Conservation (phyloP, 2,329 filamentous ascomycete genomes). For the Alternaria angustiovoidea region DNA sequence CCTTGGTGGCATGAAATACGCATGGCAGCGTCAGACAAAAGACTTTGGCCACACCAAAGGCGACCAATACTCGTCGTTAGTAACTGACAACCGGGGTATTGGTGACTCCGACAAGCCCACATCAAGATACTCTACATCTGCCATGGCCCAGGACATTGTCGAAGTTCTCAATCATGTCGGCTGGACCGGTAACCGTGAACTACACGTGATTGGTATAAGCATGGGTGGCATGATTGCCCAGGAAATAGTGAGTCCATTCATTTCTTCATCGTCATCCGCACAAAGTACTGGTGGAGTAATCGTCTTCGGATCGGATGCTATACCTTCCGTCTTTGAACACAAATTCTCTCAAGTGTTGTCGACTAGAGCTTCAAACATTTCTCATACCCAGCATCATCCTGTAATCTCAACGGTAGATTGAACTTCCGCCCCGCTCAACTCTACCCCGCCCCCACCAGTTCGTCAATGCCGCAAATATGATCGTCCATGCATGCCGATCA, state of each 20-base stretch:
- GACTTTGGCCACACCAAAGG: constrained; percentile 78
- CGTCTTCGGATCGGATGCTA: constrained; percentile 30
- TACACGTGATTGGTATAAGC: constrained; percentile 79
- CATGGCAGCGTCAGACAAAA: constrained; percentile 85
- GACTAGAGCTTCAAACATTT: constrained; percentile 27
- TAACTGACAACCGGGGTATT: constrained; percentile 87
- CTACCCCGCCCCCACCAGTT: constrained; percentile 25
- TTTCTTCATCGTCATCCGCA: not conserved
- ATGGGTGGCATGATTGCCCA: constrained; percentile 95
- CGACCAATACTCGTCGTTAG: constrained; percentile 73
- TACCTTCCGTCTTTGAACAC: constrained; percentile 32
- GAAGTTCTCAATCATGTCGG: constrained; percentile 74
- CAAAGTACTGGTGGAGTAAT: not conserved
- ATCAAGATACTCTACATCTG: constrained; percentile 77
- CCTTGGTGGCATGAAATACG: constrained; percentile 71
- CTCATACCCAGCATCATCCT: constrained; percentile 33
- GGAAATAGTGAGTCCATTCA: constrained; percentile 66
- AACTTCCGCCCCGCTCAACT: constrained; percentile 20
- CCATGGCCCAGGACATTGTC: constrained; percentile 81
- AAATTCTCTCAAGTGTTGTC: constrained; percentile 16
- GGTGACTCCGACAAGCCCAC: constrained; percentile 81
- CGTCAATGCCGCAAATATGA: not conserved
- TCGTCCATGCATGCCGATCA: constrained; percentile 1
- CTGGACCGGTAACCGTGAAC: constrained; percentile 67
- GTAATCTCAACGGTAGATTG: constrained; percentile 24